A percentile compares a stretch with the other conserved stretches of the same genome.
These are phyloP conservation scores for Serendipita indica DNA, from an alignment of 768 basidiomycete species.

Conservation along the genomic window DNA sequence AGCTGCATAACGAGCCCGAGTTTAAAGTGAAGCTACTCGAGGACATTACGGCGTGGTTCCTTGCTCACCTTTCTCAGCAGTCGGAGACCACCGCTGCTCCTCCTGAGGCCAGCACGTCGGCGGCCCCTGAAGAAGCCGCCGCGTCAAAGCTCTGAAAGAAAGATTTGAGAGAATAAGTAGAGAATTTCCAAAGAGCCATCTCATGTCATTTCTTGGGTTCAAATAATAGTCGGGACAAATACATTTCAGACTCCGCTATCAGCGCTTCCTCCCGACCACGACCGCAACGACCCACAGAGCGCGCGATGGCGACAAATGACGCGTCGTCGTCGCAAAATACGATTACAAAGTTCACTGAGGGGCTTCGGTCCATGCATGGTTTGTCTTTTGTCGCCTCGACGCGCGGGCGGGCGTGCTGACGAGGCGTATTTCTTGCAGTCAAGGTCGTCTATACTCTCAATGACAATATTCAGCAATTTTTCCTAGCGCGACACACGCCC, in stretches of 20 bases:
- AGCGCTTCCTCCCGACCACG: not conserved
- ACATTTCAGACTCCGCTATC: not conserved
- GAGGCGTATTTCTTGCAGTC: not conserved
- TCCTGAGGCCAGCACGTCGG: not conserved
- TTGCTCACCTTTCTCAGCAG: not conserved
- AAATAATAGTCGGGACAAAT: not conserved
- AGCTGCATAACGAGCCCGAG: slow-evolving; percentile 57
- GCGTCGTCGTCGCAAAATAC: slow-evolving; percentile 1
- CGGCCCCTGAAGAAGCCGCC: not conserved
- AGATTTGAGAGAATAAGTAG: not conserved
- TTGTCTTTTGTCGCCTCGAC: not conserved
- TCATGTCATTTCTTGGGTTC: not conserved
- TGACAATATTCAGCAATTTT: slow-evolving; percentile 10
- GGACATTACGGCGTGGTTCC: not conserved
- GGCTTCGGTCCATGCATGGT: slow-evolving; percentile 4
- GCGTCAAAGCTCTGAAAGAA: not conserved
- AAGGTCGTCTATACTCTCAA: slow-evolving; percentile 9
- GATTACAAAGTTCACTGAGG: slow-evolving; percentile 5
- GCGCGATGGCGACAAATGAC: slow-evolving; percentile 1
- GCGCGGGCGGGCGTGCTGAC: not conserved
- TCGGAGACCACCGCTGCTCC: not conserved
- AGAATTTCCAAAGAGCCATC: not conserved
- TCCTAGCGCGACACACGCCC: slow-evolving; percentile 2
- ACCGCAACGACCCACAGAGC: not conserved
- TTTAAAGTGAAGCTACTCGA: not conserved